Base-by-base conservation (phyloP, 768 basidiomycete species). In the Boletus speciosus region DNA sequence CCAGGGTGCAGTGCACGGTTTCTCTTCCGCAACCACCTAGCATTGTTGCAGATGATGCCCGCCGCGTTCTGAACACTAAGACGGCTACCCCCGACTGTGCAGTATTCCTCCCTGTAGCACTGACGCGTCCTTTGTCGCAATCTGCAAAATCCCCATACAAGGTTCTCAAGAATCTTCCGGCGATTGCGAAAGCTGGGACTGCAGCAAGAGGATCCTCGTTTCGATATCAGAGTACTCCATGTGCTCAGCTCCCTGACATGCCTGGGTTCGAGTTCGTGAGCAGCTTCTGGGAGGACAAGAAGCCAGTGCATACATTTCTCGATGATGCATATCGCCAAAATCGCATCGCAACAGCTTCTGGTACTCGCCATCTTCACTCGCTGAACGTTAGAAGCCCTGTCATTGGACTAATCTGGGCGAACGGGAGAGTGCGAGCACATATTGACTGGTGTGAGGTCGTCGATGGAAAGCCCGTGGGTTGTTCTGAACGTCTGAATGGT, bases 221-320 rank as follows among this genome's bases (percentile, higher is more conserved):
- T 60, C 73, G 75, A 14, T 80, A 69, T 55, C 81, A 83, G 61
- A 75, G 73, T 29, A 82, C 81, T 0, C 76, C 80, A 2, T 76
- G 78, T 50, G 71, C 71, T 14, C 74, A 74, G 45, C 73, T 79
- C 11, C 78, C 81, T 0, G 76, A 77, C 32, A 69, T 65, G 45
- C 71, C 75, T 2, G 71, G 74, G 10, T 81, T 82, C 59, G 81
- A 82, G 64, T 80, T 83, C 54, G 72, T 70, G 14, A 80, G 82
- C 58, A 76, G 76, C 51, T 67, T 83, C 47, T 82, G 78, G 78
- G 81, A 84, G 59, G 81, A 84, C 67, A 84, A 84, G 72, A 84
- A 82, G 51, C 78, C 79, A 0, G 68, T 74, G 11, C 78, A 81
- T 42, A 60, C 70, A 5, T 63, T 79, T 56, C 71, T 80, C 2